Conservation (phyloP, 208 protist species). For the Acanthamoeba divionensis region DNA sequence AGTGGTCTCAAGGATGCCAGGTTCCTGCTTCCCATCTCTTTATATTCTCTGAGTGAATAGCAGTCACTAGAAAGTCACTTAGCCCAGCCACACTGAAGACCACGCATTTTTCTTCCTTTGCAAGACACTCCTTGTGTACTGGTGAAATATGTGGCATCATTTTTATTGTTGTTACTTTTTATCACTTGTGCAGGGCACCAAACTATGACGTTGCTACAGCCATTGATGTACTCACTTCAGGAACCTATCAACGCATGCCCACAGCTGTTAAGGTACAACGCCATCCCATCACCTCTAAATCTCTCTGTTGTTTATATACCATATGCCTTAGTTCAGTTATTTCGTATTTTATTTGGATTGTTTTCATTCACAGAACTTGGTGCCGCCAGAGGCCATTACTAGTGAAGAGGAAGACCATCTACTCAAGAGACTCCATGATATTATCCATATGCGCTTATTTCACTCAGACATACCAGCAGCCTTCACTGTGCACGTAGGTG, state of each 20-base stretch:
- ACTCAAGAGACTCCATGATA: constrained; percentile 13
- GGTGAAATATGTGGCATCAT: background rate
- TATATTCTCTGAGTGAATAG: background rate
- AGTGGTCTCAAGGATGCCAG: constrained; percentile 48
- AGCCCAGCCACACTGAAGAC: too few relatives aligned
- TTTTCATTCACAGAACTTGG: constrained; percentile 19
- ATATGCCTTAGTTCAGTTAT: too few relatives aligned
- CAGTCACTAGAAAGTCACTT: too few relatives aligned
- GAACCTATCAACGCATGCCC: constrained; percentile 57
- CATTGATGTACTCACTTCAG: constrained; percentile 59
- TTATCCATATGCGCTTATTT: constrained; percentile 56
- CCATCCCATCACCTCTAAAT: too few relatives aligned
- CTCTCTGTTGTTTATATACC: too few relatives aligned
- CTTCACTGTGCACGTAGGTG: constrained; percentile 61
- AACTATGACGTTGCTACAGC: constrained; percentile 64
- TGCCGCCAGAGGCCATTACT: constrained; percentile 41
- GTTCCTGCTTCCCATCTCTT: background rate
- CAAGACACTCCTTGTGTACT: background rate
- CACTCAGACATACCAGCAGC: constrained; percentile 38
- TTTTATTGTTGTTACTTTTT: background rate
- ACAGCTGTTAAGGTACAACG: constrained; percentile 50
- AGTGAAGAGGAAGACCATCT: constrained; percentile 23
- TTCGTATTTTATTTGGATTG: too few relatives aligned
- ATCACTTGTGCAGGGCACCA: background rate
- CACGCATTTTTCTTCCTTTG: background rate